Evolutionary conservation across 306 rosid genomes (phyloP), one percentile per base, ranked within the genome.

Genomic region (Benincasa hispida): DNA sequence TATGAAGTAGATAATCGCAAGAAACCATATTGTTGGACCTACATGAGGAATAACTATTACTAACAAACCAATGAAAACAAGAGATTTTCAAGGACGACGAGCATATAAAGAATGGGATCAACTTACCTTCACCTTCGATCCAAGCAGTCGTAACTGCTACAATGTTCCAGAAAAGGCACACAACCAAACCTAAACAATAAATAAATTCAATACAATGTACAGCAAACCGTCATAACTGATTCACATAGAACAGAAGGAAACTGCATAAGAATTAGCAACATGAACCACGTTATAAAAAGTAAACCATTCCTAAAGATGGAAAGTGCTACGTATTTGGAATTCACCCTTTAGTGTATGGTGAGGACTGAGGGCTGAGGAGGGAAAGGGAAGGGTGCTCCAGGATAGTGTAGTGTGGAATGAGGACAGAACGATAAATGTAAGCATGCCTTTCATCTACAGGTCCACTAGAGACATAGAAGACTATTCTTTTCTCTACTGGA

Each of bases 1-100:
- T 74, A 94, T 82, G 82, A 90, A 85, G 85, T 92, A 88, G 84
- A 94, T 88, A 67, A 90, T 78, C 24, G 96, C 90, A 79, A 94
- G 89, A 84, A 94, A 88, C 95, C 97, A 90, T 79, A 89, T 89
- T 76, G 90, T 83, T 41, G 89, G 85, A 83, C 95, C 97, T 94
- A 53, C 80, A 86, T 25, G 19, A 63, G 66, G 79, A 85, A 83
- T 32, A 82, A 53, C 60, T 77, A 72, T 78, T 76, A 41, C 34
- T 50, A 79, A 72, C 58, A 72, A 75, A 77, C 45, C 75, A 80
- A 62, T 74, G 75, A 65, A 70, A 76, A 78, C 57, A 58, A 57
- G n/a, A 30, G 24, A 47, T 35, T 77, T 28, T 65, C 62, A 66
- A 21, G 61, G 60, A 55, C 21, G 60, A 39, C 41, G 24, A 50